Evolutionary conservation across 805 yeast genomes (phyloP), one percentile per base, ranked within the genome.

Genomic region (Clavispora phyllophila): DNA sequence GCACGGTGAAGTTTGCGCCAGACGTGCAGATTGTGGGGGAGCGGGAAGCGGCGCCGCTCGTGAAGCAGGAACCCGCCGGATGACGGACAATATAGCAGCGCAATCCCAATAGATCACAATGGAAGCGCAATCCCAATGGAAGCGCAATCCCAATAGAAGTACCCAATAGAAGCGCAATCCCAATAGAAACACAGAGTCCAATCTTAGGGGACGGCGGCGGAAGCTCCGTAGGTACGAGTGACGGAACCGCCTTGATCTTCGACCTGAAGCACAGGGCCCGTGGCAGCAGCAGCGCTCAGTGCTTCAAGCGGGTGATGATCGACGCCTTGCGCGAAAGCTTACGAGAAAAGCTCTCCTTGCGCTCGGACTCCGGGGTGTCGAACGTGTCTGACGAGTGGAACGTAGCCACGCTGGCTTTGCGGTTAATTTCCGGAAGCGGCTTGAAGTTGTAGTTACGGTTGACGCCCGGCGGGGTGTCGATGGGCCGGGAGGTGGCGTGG

Each of bases 1-100:
- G 69, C 0, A 71, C 70, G 19, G 88, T 85, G 3, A 81, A 75
- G 50, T 73, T 84, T 48, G 70, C 93, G 0, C 71, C 68, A 5
- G 82, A 83, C 51, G 77, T 86, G 7, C 62, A 66, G 39, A 64
- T 69, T 10, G 45, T 66, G 1, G 59, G 56, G 6, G 55, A 47
- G 3, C 48, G 45, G 40, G 15, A 17, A 5, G 45, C 38, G 29
- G 3, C 9, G 24, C 29, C 18, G 34, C 20, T 28, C 3, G 14
- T 17, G 19, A 38, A 18, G 13, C 31, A 27, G 17, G 31, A 27
- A n/a, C n/a, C n/a, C n/a, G n/a, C n/a, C n/a, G n/a, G n/a, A n/a
- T n/a, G n/a, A n/a, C n/a, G n/a, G n/a, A n/a, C n/a, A n/a, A n/a
- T n/a, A n/a, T n/a, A n/a, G n/a, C n/a, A n/a, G n/a, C n/a, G n/a